phyloP scores from a whole-genome alignment of 78 protist species.

The Mantamonas sphyraenae region DNA sequence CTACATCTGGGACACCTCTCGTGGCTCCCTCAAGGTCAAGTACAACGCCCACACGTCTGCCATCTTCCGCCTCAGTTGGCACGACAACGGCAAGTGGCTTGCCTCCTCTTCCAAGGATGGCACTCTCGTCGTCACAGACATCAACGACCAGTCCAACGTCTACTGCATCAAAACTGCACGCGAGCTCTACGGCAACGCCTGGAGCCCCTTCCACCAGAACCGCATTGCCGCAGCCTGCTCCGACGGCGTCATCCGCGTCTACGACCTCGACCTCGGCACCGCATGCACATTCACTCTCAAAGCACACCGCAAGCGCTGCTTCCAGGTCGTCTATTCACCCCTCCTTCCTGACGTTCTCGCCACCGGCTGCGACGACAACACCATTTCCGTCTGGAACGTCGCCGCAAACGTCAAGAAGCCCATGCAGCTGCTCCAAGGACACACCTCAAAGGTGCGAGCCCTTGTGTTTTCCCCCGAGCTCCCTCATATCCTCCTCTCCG shows the following conservation, averaged over 20 bases:
- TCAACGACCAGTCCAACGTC: too few species aligned
- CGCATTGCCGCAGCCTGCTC: not conserved
- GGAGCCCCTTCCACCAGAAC: not conserved
- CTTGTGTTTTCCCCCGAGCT: slow-evolving; percentile 20
- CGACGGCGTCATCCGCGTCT: not conserved
- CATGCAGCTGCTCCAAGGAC: too few species aligned
- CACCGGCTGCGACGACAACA: slow-evolving; percentile 33
- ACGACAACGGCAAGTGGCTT: too few species aligned
- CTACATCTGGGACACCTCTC: not conserved
- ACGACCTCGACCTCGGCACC: not conserved
- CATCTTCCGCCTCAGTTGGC: too few species aligned
- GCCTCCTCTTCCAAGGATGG: too few species aligned
- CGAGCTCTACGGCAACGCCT: not conserved
- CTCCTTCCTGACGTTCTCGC: slow-evolving; percentile 19
- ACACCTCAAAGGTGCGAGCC: slow-evolving; percentile 37
- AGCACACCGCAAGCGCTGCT: slow-evolving; percentile 8
- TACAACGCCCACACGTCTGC: too few species aligned
- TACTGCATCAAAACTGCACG: too few species aligned
- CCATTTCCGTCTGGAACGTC: slow-evolving; percentile 29
- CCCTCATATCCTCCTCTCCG: slow-evolving; percentile 30
- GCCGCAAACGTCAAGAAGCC: too few species aligned
- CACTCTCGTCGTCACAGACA: too few species aligned
- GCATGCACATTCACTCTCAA: not conserved
- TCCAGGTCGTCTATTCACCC: slow-evolving; percentile 25
- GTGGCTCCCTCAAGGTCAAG: too few species aligned